Evolutionary conservation across 805 yeast species (phyloP), one percentile per base, ranked within the genome.

Genomic region (Torulaspora franciscae): DNA sequence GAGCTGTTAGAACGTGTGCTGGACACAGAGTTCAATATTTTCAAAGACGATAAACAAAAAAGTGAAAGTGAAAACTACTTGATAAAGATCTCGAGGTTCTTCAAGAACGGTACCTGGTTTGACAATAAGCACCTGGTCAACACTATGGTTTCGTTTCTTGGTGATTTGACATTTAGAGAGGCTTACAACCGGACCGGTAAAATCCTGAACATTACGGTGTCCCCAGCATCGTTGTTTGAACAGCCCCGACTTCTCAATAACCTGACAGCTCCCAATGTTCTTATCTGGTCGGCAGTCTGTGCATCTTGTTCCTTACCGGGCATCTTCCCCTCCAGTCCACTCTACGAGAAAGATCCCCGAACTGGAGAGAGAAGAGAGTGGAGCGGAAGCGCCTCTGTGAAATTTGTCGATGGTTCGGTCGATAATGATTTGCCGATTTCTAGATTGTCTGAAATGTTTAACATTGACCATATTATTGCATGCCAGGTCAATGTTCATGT

Each of bases 401-500:
- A 85, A 56, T 93, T 85, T 65, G 90, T 93, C 25, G 99, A 93
- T 65, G 99, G 99, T 0, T 88, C 96, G 0, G 96, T 93, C 6
- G 95, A 91, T 59, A 86, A 87, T 51, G 99, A 93, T 64, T 68
- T 93, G 42, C 99, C 99, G 3, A 83, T 89, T 23, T 75, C 95
- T 1, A 75, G 97, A 54, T 71, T 93, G 17, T 83, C 95, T 15
- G 99, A 93, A 61, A 89, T 93, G 96, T 93, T 93, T 64, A 91
- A 93, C 59, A 96, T 93, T 25, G 95, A 93, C 62, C 96, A 93
- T 64, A 90, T 93, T 50, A 89, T 93, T 55, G 99, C 97, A 0
- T 91, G 95, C 37, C 99, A 93, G 63, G 99, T 93, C 1, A 93
- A 93, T 59, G 95, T 97, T 0, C 99, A 93, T 62, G 95, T 93